Percentiles rank a stretch among this genome's conserved stretches.
These are phyloP conservation scores for Taiwanofungus camphoratus DNA, from an alignment of 1,284 basidiomycete species.

Conservation along the genomic window DNA sequence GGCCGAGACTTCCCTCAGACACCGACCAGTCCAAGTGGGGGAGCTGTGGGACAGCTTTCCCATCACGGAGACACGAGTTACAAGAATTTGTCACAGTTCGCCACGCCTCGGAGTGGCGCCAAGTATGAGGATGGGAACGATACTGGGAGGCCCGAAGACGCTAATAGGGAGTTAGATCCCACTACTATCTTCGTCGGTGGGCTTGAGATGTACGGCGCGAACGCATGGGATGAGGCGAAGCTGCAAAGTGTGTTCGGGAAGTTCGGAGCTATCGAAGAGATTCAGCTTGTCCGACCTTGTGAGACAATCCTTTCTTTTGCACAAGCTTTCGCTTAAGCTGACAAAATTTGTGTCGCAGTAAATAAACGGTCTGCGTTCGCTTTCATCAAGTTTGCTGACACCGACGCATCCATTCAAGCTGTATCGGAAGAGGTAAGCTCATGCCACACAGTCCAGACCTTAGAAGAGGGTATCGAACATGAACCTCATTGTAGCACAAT, in stretches of 20 bases:
- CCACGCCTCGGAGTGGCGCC: background rate
- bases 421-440: constrained; percentile 52
- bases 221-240: constrained; percentile 62
- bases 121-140: background rate
- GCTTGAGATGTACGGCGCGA: constrained; percentile 54
- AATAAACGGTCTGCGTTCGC: constrained; percentile 65
- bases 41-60: background rate
- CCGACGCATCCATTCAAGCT: constrained; percentile 53
- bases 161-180: constrained; percentile 45
- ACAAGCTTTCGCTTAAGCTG: constrained; percentile 8
- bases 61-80: no score
- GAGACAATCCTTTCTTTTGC: constrained; percentile 19
- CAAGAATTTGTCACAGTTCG: background rate
- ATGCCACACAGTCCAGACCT: background rate
- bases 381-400: constrained; percentile 63
- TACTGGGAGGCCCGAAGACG: constrained; percentile 18
- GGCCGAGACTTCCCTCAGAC: constrained; percentile 29
- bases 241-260: constrained; percentile 50
- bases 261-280: constrained; percentile 57
- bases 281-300: constrained; percentile 63
- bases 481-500: constrained; percentile 47
- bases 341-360: constrained; percentile 29
- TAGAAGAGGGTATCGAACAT: background rate
- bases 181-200: constrained; percentile 72
- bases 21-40: constrained; percentile 15